Evolutionary conservation across 2,329 filamentous ascomycete genomes (phyloP).

Genomic region (Geosmithia putterillii): DNA sequence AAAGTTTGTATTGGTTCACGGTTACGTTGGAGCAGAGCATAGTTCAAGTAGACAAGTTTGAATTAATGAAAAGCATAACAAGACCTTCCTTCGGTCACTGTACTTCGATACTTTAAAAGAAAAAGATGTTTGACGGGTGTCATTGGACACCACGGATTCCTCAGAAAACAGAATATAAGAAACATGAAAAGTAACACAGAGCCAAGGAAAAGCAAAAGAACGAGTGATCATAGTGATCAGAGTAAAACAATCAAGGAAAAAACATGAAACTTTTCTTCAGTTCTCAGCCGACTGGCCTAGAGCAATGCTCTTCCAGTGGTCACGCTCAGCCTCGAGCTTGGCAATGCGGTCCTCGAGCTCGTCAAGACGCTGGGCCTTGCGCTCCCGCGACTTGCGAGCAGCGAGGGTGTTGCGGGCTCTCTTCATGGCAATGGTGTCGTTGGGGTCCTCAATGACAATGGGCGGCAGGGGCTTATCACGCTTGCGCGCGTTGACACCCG

Average conservation of each 20-base stretch:
- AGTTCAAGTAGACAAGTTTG: too few species aligned
- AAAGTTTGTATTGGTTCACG: too few species aligned
- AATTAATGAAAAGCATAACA: too few species aligned
- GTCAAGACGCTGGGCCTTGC: slow-evolving; percentile 67
- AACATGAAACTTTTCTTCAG: slow-evolving; percentile 6
- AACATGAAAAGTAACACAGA: background rate
- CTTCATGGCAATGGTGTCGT: slow-evolving; percentile 73
- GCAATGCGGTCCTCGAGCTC: slow-evolving; percentile 63
- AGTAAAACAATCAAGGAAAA: too few species aligned
- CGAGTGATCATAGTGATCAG: too few species aligned
- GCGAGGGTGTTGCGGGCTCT: slow-evolving; percentile 88
- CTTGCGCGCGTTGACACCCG: slow-evolving; percentile 61
- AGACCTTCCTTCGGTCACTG: too few species aligned
- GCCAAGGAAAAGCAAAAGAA: slow-evolving; percentile 1
- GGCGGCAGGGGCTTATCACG: slow-evolving; percentile 71
- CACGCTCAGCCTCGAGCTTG: slow-evolving; percentile 53
- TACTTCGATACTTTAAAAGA: too few species aligned
- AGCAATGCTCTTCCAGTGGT: slow-evolving; percentile 51
- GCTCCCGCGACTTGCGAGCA: slow-evolving; percentile 82
- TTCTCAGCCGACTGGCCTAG: slow-evolving; percentile 24
- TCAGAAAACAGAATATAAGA: background rate
- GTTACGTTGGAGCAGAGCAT: too few species aligned
- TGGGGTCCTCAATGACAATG: slow-evolving; percentile 63
- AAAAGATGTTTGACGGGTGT: too few species aligned
- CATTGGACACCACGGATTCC: slow-evolving; percentile 1